These are phyloP conservation scores for Capsaspora owczarzaki DNA, from an alignment of 78 protist species.

Conservation along the genomic window DNA sequence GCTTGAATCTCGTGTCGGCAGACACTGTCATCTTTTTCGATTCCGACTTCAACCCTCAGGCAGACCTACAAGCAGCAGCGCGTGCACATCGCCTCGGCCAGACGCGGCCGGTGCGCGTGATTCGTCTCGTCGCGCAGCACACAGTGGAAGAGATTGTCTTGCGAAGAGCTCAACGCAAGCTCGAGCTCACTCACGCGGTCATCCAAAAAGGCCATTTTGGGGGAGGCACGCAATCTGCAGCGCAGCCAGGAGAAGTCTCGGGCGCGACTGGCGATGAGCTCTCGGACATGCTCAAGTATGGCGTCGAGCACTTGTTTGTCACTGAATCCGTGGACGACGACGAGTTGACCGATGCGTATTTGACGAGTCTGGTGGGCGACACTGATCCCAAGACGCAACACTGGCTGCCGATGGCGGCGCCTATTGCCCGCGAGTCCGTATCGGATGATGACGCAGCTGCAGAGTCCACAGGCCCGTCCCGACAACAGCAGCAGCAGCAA, in stretches of 20 bases:
- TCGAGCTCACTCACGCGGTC: not conserved
- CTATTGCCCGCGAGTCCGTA: no score
- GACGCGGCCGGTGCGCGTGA: slow-evolving; percentile 63
- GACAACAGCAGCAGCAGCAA: no score
- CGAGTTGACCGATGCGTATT: no score
- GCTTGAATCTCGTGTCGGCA: slow-evolving; percentile 92
- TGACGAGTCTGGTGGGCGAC: no score
- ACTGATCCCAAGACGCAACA: no score
- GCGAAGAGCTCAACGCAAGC: not conserved
- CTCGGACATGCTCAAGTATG: not conserved
- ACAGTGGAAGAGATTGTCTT: slow-evolving; percentile 52
- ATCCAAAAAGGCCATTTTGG: not conserved
- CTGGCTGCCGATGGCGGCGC: no score
- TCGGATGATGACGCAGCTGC: no score
- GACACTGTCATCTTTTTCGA: slow-evolving; percentile 96
- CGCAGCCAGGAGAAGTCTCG: no score
- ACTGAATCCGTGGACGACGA: no score
- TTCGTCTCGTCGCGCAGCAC: slow-evolving; percentile 72
- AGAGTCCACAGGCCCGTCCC: no score
- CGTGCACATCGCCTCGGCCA: slow-evolving; percentile 80
- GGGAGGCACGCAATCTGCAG: no score
- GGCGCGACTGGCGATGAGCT: not conserved
- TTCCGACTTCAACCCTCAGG: slow-evolving; percentile 95
- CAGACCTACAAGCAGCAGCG: slow-evolving; percentile 69
- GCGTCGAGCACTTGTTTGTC: not conserved